phyloP scores from a whole-genome alignment of 2,329 filamentous ascomycete genomes.

The Diaporthe sp. region DNA sequence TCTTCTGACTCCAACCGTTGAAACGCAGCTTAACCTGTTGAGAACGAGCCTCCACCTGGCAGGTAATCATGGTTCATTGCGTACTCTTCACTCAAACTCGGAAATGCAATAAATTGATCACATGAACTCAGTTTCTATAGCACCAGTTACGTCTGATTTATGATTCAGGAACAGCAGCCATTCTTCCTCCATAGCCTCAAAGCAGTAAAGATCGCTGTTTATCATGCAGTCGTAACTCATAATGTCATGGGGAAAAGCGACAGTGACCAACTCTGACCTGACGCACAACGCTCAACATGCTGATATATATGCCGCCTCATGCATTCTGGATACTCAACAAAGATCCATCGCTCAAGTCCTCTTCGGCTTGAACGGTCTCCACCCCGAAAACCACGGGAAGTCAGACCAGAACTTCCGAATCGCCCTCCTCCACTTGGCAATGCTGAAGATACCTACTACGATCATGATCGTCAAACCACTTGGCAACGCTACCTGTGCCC shows the following conservation, averaged over 20 bases:
- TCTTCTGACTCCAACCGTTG: too few species aligned
- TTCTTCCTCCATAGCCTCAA: neutral
- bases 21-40: too few species aligned
- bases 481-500: slow-evolving; percentile 37
- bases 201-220: slow-evolving; percentile 14
- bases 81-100: neutral
- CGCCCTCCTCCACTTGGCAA: slow-evolving; percentile 37
- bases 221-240: slow-evolving; percentile 25
- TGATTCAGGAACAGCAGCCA: neutral
- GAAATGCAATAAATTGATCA: too few species aligned
- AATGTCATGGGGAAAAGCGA: neutral
- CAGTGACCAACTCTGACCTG: neutral
- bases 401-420: slow-evolving; percentile 26
- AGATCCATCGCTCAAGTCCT: neutral
- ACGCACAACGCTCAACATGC: neutral
- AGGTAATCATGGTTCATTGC: too few species aligned
- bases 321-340: neutral
- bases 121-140: neutral
- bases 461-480: slow-evolving; percentile 37
- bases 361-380: slow-evolving; percentile 19
- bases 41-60: neutral
- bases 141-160: neutral
- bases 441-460: slow-evolving; percentile 33
- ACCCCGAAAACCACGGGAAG: slow-evolving; percentile 22
- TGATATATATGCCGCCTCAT: neutral